Conservation (phyloP, 2,329 filamentous ascomycete genomes). For the Fusarium fracticaudum region DNA sequence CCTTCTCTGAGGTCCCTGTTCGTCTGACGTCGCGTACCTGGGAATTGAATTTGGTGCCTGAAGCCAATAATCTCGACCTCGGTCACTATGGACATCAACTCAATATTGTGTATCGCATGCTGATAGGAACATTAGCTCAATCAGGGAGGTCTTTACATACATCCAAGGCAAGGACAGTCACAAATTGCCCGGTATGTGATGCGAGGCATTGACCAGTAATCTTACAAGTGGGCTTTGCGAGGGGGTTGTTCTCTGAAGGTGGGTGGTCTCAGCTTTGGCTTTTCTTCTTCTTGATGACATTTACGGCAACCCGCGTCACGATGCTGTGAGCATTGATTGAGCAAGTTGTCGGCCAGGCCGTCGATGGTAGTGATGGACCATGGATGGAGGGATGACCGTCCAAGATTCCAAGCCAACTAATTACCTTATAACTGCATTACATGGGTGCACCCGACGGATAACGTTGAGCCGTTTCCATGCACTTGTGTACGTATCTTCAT, state of each 20-base stretch:
- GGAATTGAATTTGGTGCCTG: conserved; percentile 12
- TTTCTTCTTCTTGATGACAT: conserved; percentile 9
- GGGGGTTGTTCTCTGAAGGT: conserved; percentile 7
- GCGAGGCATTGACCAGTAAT: conserved; percentile 43
- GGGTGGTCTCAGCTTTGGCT: conserved; percentile 37
- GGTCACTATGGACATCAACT: background rate
- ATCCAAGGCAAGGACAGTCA: background rate
- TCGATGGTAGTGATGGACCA: background rate
- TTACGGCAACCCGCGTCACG: conserved; percentile 10
- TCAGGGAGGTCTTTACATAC: conserved; percentile 2
- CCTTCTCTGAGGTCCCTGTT: conserved; percentile 6
- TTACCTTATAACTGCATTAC: background rate
- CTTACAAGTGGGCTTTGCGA: conserved; percentile 37
- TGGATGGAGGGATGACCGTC: background rate
- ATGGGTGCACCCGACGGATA: conserved; percentile 18
- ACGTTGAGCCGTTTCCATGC: conserved; percentile 21
- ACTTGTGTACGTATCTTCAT: background rate
- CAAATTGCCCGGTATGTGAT: conserved; percentile 8
- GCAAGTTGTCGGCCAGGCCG: conserved; percentile 20
- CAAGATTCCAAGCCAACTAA: conserved; percentile 1
- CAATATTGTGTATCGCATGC: conserved; percentile 17
- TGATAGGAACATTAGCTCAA: background rate
- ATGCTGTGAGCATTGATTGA: conserved; percentile 7
- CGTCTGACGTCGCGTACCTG: conserved; percentile 8
- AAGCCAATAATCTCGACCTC: conserved; percentile 1